Base-by-base conservation (phyloP, 2,329 filamentous ascomycete genomes). In the Zopfia rhizophila region DNA sequence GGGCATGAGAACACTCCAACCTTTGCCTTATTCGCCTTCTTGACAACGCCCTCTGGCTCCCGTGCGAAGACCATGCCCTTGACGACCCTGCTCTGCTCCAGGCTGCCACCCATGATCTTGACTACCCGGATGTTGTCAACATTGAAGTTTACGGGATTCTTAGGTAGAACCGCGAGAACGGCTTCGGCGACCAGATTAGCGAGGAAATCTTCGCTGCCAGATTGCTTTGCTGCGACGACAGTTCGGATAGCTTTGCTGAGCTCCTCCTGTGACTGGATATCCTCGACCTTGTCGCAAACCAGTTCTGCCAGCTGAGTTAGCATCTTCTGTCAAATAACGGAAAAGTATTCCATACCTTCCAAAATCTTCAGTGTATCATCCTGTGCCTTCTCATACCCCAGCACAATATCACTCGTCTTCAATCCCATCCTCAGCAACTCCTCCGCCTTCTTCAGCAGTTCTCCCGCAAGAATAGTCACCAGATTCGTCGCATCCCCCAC, bases 401-500 rank as follows among this genome's bases (percentile, higher is more conserved):
- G 85, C 52, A 95, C 90, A 72, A 99, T 95, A 78, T 99, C 95
- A 61, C 91, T 93, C n/a, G 93, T 92, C 83, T 97, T 97, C 66
- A 99, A 80, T 22, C 95, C 95, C 91, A 99, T 93, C 51, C 94
- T 86, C 65, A 99, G 80, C 70, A 99, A 79, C 74, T 97, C 92
- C 79, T 99, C 94, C 8, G 95, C 95, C 80, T 99, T 97, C 79
- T 90, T 91, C 63, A 99, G 80, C 66, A 99, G 80, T 80, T 99
- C 94, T 56, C 95, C 94, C 4, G 94, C 94, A 53, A 99, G 80
- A 42, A 99, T 83, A 68, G 99, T 97, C 64, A 99, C 94, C 72
- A 99, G 78, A 76, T 99, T 99, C 47, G 94, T 99, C 44, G 90
- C 94, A 77, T 99, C 95, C 48, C 94, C 94, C 90, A 99, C 96